Percentiles rank a stretch among this genome's conserved stretches.
Evolutionary conservation across 805 yeast genomes (phyloP).

Genomic region (Ascoidea rubescens): DNA sequence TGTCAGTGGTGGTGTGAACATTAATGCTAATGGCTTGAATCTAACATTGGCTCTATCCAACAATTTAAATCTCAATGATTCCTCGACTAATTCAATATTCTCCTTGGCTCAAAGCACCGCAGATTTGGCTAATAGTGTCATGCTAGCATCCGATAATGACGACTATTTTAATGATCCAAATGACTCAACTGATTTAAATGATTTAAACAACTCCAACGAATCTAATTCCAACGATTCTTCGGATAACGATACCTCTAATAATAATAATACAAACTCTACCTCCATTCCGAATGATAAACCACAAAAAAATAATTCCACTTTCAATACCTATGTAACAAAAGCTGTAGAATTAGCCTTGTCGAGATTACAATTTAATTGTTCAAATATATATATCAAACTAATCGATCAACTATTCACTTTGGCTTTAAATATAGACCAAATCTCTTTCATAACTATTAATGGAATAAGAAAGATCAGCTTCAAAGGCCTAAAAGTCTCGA

Average conservation of each 20-base stretch:
- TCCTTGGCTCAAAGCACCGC: conserved; percentile 62
- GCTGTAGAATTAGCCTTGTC: conserved; percentile 59
- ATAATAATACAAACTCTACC: neutral
- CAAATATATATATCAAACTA: conserved; percentile 31
- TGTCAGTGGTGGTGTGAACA: conserved; percentile 55
- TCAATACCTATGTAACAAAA: conserved; percentile 19
- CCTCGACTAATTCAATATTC: conserved; percentile 23
- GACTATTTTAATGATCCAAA: too few species aligned
- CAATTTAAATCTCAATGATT: conserved; percentile 13
- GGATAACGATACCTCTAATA: neutral
- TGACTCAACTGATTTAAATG: neutral
- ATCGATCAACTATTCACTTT: conserved; percentile 29
- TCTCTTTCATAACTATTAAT: conserved; percentile 25
- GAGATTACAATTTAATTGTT: conserved; percentile 37
- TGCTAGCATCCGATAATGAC: neutral
- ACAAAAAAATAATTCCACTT: neutral
- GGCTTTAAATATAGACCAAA: conserved; percentile 19
- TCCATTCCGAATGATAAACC: neutral
- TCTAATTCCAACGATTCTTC: neutral
- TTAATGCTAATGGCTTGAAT: conserved; percentile 43
- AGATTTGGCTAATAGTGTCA: conserved; percentile 39
- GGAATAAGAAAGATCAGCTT: conserved; percentile 30
- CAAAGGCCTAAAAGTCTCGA: conserved; percentile 24
- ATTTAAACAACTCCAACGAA: too few species aligned
- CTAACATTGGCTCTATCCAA: conserved; percentile 26